Evolutionary conservation across 2,329 filamentous ascomycete species (phyloP).

Genomic region (Coleophoma cylindrospora): DNA sequence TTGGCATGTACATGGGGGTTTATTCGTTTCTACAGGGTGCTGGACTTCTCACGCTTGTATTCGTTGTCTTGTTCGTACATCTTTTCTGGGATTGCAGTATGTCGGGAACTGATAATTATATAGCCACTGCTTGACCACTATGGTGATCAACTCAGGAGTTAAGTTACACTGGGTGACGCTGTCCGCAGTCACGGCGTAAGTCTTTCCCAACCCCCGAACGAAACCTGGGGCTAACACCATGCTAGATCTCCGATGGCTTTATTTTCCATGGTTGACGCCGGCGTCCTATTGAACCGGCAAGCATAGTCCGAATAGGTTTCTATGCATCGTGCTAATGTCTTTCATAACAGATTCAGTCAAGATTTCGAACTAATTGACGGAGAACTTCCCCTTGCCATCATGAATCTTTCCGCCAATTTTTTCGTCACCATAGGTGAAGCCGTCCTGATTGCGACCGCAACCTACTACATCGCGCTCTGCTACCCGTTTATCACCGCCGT

Average conservation of each 20-base stretch:
- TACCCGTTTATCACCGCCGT: conserved; percentile 16
- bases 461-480: conserved; percentile 1
- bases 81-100: too few species aligned
- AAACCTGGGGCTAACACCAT: background rate
- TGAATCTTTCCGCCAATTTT: background rate
- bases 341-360: conserved; percentile 11
- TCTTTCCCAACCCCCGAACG: background rate
- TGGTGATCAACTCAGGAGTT: background rate
- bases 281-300: background rate
- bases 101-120: too few species aligned
- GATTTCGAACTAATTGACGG: conserved; percentile 15
- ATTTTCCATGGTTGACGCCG: conserved; percentile 4
- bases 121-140: background rate
- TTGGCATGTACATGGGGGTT: conserved; percentile 14
- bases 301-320: background rate
- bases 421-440: background rate
- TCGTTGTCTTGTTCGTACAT: background rate
- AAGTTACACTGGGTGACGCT: conserved; percentile 1
- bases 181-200: background rate
- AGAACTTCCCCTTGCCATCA: conserved; percentile 7
- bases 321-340: conserved; percentile 1
- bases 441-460: conserved; percentile 26
- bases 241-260: conserved; percentile 4
- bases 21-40: conserved; percentile 3
- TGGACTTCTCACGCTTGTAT: background rate